Conservation (phyloP, 768 basidiomycete genomes). For the Lenzites betulinus region DNA sequence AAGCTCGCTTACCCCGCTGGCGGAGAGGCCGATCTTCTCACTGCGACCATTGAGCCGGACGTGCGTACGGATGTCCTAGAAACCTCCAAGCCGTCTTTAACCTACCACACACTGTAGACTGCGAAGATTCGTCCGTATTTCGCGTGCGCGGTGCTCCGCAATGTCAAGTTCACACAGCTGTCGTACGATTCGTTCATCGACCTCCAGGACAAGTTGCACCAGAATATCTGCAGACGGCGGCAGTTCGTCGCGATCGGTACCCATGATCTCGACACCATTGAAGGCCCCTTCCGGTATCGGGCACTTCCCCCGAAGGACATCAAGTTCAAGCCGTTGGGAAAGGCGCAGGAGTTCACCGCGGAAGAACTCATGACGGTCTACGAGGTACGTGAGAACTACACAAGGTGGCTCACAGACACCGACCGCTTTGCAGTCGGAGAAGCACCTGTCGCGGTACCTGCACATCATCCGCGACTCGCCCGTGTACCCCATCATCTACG, state of each 20-base stretch:
- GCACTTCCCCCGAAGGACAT: slow-evolving; percentile 83
- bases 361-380: slow-evolving; percentile 92
- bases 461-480: slow-evolving; percentile 93
- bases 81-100: neutral
- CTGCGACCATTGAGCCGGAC: slow-evolving; percentile 70
- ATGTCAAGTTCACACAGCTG: slow-evolving; percentile 82
- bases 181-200: slow-evolving; percentile 98
- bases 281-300: slow-evolving; percentile 86
- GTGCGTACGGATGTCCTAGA: slow-evolving; percentile 45
- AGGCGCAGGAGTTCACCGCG: slow-evolving; percentile 76
- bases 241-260: slow-evolving; percentile 96
- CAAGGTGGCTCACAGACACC: neutral
- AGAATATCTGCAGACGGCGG: slow-evolving; percentile 88
- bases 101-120: slow-evolving; percentile 51
- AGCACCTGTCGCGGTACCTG: slow-evolving; percentile 86
- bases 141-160: slow-evolving; percentile 87
- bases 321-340: slow-evolving; percentile 87
- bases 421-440: slow-evolving; percentile 66
- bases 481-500: slow-evolving; percentile 98
- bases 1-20: slow-evolving; percentile 70
- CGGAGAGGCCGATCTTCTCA: slow-evolving; percentile 65
- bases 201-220: slow-evolving; percentile 98
- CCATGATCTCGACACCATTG: slow-evolving; percentile 91
- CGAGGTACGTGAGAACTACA: slow-evolving; percentile 59
- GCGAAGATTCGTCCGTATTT: slow-evolving; percentile 86